phyloP scores from a whole-genome alignment of 1,284 basidiomycete genomes.

The Hemileia vastatrix region DNA sequence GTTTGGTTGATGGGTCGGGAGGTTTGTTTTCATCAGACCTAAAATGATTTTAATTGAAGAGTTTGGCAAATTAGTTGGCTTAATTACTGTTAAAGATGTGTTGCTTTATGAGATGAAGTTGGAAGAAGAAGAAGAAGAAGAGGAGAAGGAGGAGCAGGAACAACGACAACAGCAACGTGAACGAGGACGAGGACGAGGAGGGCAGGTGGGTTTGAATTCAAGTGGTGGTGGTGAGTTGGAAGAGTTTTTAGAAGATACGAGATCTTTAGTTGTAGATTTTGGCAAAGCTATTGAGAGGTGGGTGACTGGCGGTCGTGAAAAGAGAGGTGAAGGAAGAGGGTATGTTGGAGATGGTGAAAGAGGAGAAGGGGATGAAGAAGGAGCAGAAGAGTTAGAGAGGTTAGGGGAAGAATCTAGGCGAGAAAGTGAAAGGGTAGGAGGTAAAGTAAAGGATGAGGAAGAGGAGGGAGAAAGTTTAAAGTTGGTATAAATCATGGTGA shows the following conservation, averaged over 20 bases:
- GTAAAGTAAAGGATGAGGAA: no score
- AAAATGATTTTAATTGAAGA: slow-evolving; percentile 86
- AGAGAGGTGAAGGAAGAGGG: no score
- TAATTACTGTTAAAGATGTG: slow-evolving; percentile 94
- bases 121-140: slow-evolving; percentile 12
- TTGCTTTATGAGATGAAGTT: slow-evolving; percentile 44
- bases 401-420: no score
- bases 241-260: slow-evolving; percentile 35
- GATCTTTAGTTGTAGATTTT: slow-evolving; percentile 2
- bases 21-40: slow-evolving; percentile 53
- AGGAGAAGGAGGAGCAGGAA: slow-evolving; percentile 7
- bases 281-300: not conserved
- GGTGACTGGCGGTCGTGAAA: slow-evolving; percentile 12
- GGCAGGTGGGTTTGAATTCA: no score
- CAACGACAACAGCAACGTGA: not conserved
- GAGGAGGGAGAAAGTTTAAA: no score
- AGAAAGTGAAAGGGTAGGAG: no score
- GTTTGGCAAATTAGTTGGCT: slow-evolving; percentile 67
- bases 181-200: not conserved
- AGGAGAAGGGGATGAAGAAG: no score
- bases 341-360: no score
- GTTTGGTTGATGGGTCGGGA: not conserved
- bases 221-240: slow-evolving; percentile 38
- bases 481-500: no score
- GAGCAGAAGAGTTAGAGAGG: no score